A percentile compares a stretch with the other conserved stretches of the same genome.
Conservation (phyloP, 345 rosid genomes). For the Kernera saxatilis region DNA sequence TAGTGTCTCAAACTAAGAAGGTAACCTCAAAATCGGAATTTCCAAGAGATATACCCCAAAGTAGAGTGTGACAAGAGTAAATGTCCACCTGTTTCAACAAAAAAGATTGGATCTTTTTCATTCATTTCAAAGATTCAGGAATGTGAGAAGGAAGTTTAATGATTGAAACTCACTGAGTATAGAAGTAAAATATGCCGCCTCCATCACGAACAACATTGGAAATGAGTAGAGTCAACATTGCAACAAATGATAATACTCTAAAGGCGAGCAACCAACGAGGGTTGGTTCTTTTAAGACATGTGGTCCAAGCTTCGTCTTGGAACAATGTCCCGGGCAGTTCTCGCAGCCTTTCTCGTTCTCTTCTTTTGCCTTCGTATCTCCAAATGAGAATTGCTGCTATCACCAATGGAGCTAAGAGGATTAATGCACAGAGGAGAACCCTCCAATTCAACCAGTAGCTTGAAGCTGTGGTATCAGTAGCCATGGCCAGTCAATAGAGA, state of each 20-base stretch:
- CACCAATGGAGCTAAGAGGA: conserved; percentile 39
- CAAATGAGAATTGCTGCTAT: conserved; percentile 50
- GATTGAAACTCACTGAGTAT: conserved; percentile 73
- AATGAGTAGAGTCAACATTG: conserved; percentile 50
- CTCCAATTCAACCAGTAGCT: conserved; percentile 95
- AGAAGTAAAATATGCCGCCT: conserved; percentile 71
- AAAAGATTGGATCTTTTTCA: conserved; percentile 5
- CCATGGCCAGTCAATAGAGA: conserved; percentile 39
- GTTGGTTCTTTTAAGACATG: conserved; percentile 55
- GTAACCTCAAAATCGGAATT: not conserved
- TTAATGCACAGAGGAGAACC: conserved; percentile 60
- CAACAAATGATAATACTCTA: conserved; percentile 51
- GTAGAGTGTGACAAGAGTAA: conserved; percentile 72
- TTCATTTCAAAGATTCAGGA: not conserved
- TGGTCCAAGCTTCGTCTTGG: conserved; percentile 71
- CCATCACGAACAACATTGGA: conserved; percentile 52
- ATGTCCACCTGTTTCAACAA: conserved; percentile 79
- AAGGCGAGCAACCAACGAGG: conserved; percentile 73
- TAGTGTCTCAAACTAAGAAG: not conserved
- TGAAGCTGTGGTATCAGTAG: conserved; percentile 51
- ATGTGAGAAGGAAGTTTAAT: not conserved
- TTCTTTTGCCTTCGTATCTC: conserved; percentile 54
- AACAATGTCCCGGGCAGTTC: conserved; percentile 40
- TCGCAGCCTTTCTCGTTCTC: conserved; percentile 19
- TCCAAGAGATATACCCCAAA: conserved; percentile 62